A percentile compares a stretch with the other conserved stretches of the same genome.
Evolutionary conservation across 345 rosid species (phyloP).

Genomic region (Mallotus nudiflorus): DNA sequence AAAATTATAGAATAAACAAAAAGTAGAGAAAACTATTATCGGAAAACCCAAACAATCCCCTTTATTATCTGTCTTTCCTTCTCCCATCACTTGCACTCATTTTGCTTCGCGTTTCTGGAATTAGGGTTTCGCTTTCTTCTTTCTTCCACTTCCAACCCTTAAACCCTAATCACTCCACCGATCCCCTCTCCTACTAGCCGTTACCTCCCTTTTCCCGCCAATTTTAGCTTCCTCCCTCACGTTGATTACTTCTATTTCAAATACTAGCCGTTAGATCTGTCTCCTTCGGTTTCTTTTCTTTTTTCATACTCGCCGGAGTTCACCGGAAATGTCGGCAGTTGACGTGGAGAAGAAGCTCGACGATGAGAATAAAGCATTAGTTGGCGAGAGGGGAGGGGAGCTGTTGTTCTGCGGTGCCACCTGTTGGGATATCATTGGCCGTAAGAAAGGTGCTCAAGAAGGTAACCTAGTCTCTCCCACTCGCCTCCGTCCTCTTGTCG

Average conservation of each 20-base stretch:
- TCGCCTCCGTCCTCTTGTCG: conserved; percentile 85
- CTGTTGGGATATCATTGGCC: conserved; percentile 73
- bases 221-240: conserved; percentile 31
- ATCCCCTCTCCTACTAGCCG: conserved; percentile 48
- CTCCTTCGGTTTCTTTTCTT: background rate
- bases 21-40: conserved; percentile 25
- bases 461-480: conserved; percentile 88
- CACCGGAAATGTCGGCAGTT: conserved; percentile 49
- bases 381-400: conserved; percentile 80
- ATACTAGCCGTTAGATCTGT: conserved; percentile 51
- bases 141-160: conserved; percentile 10
- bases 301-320: background rate
- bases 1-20: too few relatives aligned
- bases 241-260: conserved; percentile 33
- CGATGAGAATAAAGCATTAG: background rate
- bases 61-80: conserved; percentile 5
- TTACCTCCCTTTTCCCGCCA: conserved; percentile 66
- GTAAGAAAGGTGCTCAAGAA: conserved; percentile 58
- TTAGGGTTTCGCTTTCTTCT: conserved; percentile 52
- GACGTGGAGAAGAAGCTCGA: conserved; percentile 45
- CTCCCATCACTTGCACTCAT: too few relatives aligned
- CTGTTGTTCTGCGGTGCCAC: conserved; percentile 86
- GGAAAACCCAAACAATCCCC: conserved; percentile 35
- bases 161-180: conserved; percentile 38
- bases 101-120: conserved; percentile 24